Percentiles rank a stretch among this genome's conserved stretches.
Evolutionary conservation across 768 basidiomycete genomes (phyloP).

Genomic region (Leccinum olivaceopallidum): DNA sequence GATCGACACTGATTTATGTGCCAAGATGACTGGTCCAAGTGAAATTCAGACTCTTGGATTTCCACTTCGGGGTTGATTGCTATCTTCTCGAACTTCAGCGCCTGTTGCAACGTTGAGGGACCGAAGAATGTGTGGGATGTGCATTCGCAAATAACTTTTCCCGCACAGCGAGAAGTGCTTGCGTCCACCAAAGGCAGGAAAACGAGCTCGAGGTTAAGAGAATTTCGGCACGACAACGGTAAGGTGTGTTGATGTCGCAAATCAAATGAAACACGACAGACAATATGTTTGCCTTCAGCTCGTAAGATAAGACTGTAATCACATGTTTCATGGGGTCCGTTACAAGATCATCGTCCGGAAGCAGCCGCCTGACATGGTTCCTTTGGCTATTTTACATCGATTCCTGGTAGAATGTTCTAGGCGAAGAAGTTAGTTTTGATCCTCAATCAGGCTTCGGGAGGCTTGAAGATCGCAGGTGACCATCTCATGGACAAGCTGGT

Average conservation of each 20-base stretch:
- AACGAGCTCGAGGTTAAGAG: too few relatives aligned
- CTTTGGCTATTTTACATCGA: background rate
- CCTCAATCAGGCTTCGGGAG: constrained; percentile 71
- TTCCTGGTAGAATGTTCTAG: background rate
- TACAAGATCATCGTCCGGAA: constrained; percentile 4
- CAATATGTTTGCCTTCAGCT: background rate
- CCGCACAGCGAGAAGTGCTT: too few relatives aligned
- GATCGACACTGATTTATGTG: too few relatives aligned
- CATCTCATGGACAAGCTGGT: constrained; percentile 90
- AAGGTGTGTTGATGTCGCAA: background rate
- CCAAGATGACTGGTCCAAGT: too few relatives aligned
- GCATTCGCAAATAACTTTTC: too few relatives aligned
- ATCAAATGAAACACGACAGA: background rate
- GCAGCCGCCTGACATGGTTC: background rate
- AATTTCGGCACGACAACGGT: background rate
- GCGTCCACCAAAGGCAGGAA: too few relatives aligned
- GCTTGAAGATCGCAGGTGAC: constrained; percentile 79
- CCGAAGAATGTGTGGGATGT: too few relatives aligned
- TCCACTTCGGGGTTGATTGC: too few relatives aligned
- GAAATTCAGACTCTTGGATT: too few relatives aligned
- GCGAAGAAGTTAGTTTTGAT: constrained; percentile 69
- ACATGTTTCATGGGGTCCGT: background rate
- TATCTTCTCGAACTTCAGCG: too few relatives aligned
- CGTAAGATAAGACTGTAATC: constrained; percentile 6
- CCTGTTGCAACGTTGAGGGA: too few relatives aligned